Evolutionary conservation across 805 yeast genomes (phyloP).

Genomic region (Kuraishia ogatae): DNA sequence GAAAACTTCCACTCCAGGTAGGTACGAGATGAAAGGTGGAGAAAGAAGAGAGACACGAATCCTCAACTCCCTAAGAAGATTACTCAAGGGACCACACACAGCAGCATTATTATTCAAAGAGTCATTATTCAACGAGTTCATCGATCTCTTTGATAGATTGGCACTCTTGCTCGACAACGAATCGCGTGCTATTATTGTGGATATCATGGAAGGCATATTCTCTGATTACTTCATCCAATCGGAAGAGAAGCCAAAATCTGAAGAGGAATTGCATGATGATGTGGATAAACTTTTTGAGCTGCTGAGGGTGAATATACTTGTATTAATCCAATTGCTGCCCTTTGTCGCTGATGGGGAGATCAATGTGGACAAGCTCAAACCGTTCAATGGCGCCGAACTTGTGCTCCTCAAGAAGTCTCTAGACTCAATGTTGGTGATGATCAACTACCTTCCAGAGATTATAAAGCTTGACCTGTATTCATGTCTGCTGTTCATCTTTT

Average conservation of each 20-base stretch:
- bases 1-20: constrained; percentile 21
- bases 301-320: constrained; percentile 57
- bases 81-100: constrained; percentile 49
- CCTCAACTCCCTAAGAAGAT: constrained; percentile 40
- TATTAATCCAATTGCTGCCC: constrained; percentile 53
- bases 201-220: constrained; percentile 28
- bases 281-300: constrained; percentile 81
- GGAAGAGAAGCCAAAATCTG: constrained; percentile 13
- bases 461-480: constrained; percentile 66
- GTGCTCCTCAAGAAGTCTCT: constrained; percentile 39
- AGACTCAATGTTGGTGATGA: constrained; percentile 50
- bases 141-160: constrained; percentile 69
- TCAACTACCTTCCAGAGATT: constrained; percentile 53
- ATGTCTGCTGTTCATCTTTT: constrained; percentile 56
- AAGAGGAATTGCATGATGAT: constrained; percentile 39
- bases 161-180: constrained; percentile 44
- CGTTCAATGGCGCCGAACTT: constrained; percentile 23
- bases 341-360: constrained; percentile 41
- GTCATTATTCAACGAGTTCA: constrained; percentile 61
- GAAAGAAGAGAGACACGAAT: constrained; percentile 22
- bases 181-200: constrained; percentile 39
- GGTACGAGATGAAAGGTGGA: constrained; percentile 4
- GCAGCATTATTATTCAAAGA: constrained; percentile 55
- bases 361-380: constrained; percentile 12
- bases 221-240: constrained; percentile 42